A percentile compares a stretch with the other conserved stretches of the same genome.
Evolutionary conservation across 2,329 filamentous ascomycete species (phyloP).

Genomic region (Penicillium palitans): DNA sequence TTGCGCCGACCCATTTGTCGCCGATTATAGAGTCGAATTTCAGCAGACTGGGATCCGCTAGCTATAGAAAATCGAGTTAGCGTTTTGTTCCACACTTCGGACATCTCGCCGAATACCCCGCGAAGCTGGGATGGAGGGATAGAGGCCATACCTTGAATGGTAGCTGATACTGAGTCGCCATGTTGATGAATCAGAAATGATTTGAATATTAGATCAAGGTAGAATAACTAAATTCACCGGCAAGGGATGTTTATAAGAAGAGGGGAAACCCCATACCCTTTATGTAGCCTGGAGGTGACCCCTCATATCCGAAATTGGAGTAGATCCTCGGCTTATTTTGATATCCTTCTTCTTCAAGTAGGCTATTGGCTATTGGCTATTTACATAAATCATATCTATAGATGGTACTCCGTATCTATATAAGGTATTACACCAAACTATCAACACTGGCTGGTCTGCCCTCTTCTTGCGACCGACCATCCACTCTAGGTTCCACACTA

Average conservation of each 20-base stretch:
- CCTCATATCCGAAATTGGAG: background rate
- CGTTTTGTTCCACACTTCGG: slow-evolving; percentile 9
- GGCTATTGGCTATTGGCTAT: background rate
- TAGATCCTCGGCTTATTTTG: background rate
- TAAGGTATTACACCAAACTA: slow-evolving; percentile 17
- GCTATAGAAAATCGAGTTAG: slow-evolving; percentile 35
- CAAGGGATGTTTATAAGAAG: background rate
- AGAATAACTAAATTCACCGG: background rate
- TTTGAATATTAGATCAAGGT: background rate
- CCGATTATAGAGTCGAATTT: slow-evolving; percentile 54
- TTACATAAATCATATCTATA: background rate
- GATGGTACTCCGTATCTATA: background rate
- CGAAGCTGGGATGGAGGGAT: background rate
- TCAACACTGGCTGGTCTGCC: slow-evolving; percentile 18
- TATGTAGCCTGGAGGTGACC: background rate
- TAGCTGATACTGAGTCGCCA: slow-evolving; percentile 38
- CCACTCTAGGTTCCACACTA: slow-evolving; percentile 1
- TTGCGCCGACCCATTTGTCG: slow-evolving; percentile 49
- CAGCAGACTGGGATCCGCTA: slow-evolving; percentile 51
- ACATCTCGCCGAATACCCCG: slow-evolving; percentile 20
- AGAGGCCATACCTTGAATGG: slow-evolving; percentile 38
- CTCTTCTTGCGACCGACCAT: slow-evolving; percentile 11
- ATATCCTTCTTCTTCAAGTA: background rate
- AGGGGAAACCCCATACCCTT: background rate
- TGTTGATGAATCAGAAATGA: slow-evolving; percentile 13